Conservation (phyloP, 2,329 filamentous ascomycete genomes). For the Drechslera avenae region DNA sequence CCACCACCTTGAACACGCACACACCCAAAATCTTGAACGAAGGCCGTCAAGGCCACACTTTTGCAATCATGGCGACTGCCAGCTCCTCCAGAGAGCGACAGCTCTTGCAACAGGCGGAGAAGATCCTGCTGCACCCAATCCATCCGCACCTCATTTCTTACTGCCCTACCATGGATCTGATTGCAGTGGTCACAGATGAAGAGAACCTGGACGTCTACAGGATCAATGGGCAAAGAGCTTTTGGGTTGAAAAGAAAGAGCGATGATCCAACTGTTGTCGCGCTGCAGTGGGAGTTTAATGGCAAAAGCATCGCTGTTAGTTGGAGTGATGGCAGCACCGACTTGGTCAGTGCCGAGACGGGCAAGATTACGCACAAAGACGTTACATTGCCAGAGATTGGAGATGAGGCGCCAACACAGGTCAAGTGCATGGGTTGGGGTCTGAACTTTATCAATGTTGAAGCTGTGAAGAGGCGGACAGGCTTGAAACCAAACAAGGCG, state of each 20-base stretch:
- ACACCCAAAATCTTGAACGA: slow-evolving; percentile 1
- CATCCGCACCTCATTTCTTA: slow-evolving; percentile 68
- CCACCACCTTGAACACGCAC: slow-evolving; percentile 3
- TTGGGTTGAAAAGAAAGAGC: slow-evolving; percentile 55
- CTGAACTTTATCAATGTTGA: slow-evolving; percentile 60
- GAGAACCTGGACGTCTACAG: slow-evolving; percentile 77
- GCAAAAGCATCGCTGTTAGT: slow-evolving; percentile 78
- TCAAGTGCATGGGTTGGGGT: slow-evolving; percentile 60
- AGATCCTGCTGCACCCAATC: slow-evolving; percentile 54
- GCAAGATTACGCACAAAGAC: slow-evolving; percentile 75
- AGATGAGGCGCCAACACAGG: slow-evolving; percentile 17
- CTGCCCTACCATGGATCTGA: slow-evolving; percentile 84
- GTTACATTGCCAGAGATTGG: slow-evolving; percentile 21
- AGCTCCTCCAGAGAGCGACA: slow-evolving; percentile 12
- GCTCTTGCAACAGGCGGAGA: slow-evolving; percentile 49
- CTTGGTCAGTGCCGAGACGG: slow-evolving; percentile 77
- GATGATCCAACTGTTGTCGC: slow-evolving; percentile 42
- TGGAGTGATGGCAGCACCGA: slow-evolving; percentile 83
- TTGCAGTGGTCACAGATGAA: slow-evolving; percentile 72
- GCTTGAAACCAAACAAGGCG: slow-evolving; percentile 19
- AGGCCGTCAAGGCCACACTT: slow-evolving; percentile 12
- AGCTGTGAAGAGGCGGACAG: slow-evolving; percentile 51
- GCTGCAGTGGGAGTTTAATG: slow-evolving; percentile 56
- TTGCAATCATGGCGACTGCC: slow-evolving; percentile 11
- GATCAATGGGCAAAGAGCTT: slow-evolving; percentile 74